phyloP scores from a whole-genome alignment of 1,284 basidiomycete species.

The Coriolopsis trogii region DNA sequence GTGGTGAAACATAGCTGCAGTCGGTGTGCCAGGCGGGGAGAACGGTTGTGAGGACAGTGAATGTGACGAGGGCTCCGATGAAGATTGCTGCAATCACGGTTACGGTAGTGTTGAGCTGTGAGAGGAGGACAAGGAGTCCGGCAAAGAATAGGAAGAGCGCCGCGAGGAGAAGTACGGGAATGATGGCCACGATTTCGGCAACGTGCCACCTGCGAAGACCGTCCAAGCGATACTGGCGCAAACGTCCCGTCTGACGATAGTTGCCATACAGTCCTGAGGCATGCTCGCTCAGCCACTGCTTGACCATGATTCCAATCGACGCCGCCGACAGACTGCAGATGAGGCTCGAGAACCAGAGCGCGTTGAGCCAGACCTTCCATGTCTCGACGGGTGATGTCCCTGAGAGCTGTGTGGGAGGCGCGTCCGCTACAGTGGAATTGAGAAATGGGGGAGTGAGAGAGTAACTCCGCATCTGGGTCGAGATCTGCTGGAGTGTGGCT shows the following conservation, averaged over 20 bases:
- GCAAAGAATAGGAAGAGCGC: constrained; percentile 16
- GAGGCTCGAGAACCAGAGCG: constrained; percentile 20
- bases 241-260: constrained; percentile 6
- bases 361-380: constrained; percentile 13
- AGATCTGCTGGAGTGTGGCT: constrained; percentile 3
- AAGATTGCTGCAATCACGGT: neutral
- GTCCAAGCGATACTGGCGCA: constrained; percentile 17
- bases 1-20: constrained; percentile 4
- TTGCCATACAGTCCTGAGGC: constrained; percentile 1
- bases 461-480: constrained; percentile 5
- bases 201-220: constrained; percentile 17
- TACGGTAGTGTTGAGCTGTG: constrained; percentile 10
- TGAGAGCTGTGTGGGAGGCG: too few relatives aligned
- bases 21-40: constrained; percentile 4
- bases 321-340: constrained; percentile 17
- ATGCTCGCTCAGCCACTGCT: constrained; percentile 22
- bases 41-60: constrained; percentile 3
- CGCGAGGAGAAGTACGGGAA: constrained; percentile 18
- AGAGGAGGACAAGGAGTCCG: constrained; percentile 18
- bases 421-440: constrained; percentile 3
- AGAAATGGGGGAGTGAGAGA: constrained; percentile 6
- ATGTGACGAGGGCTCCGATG: neutral
- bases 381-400: neutral
- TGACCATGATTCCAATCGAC: constrained; percentile 16
- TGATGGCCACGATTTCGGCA: constrained; percentile 4